Conservation (phyloP, 345 rosid genomes). For the Erysimum cheiranthoides region DNA sequence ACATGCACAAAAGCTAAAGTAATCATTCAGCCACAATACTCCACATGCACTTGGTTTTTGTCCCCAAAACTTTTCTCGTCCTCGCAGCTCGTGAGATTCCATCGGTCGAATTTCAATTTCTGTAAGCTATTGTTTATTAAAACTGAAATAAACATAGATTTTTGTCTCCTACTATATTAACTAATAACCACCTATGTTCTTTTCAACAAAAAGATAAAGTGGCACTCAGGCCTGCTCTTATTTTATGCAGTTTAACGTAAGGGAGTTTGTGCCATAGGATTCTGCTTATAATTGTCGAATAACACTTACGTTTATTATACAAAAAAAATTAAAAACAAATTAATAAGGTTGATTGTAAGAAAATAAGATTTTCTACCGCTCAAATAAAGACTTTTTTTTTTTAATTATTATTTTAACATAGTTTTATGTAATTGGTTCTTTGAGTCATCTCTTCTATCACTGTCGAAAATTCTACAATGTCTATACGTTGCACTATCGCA, state of each 20-base stretch:
- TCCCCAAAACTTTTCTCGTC: constrained; percentile 41
- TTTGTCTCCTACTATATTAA: constrained; percentile 4
- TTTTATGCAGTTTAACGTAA: constrained; percentile 21
- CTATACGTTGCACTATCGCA: too few species aligned
- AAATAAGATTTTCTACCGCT: background rate
- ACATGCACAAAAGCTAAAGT: constrained; percentile 26
- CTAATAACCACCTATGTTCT: constrained; percentile 7
- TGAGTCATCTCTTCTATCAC: background rate
- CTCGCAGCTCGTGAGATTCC: constrained; percentile 48
- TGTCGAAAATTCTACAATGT: background rate
- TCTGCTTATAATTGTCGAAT: constrained; percentile 1
- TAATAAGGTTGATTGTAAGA: background rate
- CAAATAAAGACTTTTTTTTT: too few species aligned
- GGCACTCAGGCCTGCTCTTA: constrained; percentile 36
- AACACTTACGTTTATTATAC: background rate
- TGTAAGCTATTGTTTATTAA: constrained; percentile 14
- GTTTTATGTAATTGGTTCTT: background rate
- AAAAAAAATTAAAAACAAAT: too few species aligned
- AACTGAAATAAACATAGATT: constrained; percentile 1
- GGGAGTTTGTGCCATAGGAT: constrained; percentile 18
- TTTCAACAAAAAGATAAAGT: constrained; percentile 34
- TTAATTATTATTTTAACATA: too few species aligned
- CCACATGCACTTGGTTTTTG: constrained; percentile 40
- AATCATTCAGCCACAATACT: constrained; percentile 43
- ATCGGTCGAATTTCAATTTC: constrained; percentile 33